Conservation (phyloP, 768 basidiomycete species). For the Collybia mongolica region DNA sequence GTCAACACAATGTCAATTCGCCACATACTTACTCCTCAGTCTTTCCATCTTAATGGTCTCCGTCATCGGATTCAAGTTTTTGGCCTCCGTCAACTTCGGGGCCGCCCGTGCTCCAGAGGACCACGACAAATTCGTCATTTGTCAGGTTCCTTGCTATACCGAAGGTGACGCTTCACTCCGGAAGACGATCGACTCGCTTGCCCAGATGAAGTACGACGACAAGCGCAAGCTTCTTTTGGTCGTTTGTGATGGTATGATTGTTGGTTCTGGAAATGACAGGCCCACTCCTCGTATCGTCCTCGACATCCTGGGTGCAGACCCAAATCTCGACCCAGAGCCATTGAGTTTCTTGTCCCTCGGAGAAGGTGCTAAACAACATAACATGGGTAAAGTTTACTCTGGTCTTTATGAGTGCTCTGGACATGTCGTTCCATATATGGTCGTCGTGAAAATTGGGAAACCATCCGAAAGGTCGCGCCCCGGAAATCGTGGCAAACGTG, state of each 20-base stretch:
- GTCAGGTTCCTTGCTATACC: slow-evolving; percentile 98
- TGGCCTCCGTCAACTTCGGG: slow-evolving; percentile 80
- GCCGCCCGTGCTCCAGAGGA: slow-evolving; percentile 78
- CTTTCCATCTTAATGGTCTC: slow-evolving; percentile 90
- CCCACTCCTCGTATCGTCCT: slow-evolving; percentile 96
- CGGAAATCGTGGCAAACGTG: slow-evolving; percentile 97
- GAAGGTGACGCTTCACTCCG: slow-evolving; percentile 88
- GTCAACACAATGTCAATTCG: slow-evolving; percentile 88
- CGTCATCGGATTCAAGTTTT: slow-evolving; percentile 91
- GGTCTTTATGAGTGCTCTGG: slow-evolving; percentile 92
- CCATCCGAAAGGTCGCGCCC: slow-evolving; percentile 91
- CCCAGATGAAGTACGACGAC: slow-evolving; percentile 95
- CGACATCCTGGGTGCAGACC: slow-evolving; percentile 93
- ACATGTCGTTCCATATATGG: slow-evolving; percentile 94
- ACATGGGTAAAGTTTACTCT: slow-evolving; percentile 98
- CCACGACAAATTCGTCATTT: slow-evolving; percentile 93
- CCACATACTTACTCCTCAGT: slow-evolving; percentile 86
- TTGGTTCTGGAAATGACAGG: slow-evolving; percentile 94
- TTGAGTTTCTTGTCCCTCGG: slow-evolving; percentile 92
- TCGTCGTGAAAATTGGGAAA: slow-evolving; percentile 92
- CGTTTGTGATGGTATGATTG: slow-evolving; percentile 98
- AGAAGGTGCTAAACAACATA: slow-evolving; percentile 94
- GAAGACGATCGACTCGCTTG: slow-evolving; percentile 90
- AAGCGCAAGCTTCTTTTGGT: slow-evolving; percentile 93
- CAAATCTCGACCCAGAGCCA: slow-evolving; percentile 92